Base-by-base conservation (phyloP, 176 grass and related monocot species). In the Eleusine indica region DNA sequence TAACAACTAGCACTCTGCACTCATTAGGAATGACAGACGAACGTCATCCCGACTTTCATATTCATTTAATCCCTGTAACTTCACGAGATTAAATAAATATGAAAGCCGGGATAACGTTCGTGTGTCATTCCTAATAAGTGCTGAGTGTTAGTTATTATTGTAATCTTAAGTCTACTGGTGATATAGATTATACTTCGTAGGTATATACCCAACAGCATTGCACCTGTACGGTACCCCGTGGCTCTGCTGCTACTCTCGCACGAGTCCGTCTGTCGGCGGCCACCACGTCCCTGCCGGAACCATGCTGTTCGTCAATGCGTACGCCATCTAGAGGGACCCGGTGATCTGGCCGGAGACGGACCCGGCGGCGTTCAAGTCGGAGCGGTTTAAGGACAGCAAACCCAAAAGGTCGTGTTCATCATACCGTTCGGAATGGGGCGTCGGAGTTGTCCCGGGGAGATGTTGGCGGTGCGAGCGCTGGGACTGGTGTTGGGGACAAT, bases 321-420 rank as follows among this genome's bases (percentile, higher is more conserved):
- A 94, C 81, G 70, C 77, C n/a, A 82, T 94, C 37, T 84, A 94
- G 35, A 49, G 92, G 56, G 92, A 94, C 10, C 44, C 44, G 44
- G 10, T 9, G 44, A 46, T 46, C 44, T 46, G 44, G 44, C 44
- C 7, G 44, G 44, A 46, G 25, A 25, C 25, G 25, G 25, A 25
- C 29, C 60, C 73, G 0, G 40, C 30, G 4, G 9, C 37, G 13
- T 90, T 94, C 82, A 68, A 21, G 78, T 89, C 92, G 4, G 87
- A 88, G 41, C 71, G 93, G 51, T 95, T 95, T 47, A 63, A 73
- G 35, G 12, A 0, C 2, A 82, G 74, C 3, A 4, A 4, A 0
- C 61, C 54, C 22, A 57, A 75, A 0, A 73, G 30, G 16, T 44
- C 21, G 41, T 30, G 25, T 25, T 75, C 22, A 75, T 73, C 71